Conservation (phyloP, 352 stramenopile species). For the Blastocystis sp. region DNA sequence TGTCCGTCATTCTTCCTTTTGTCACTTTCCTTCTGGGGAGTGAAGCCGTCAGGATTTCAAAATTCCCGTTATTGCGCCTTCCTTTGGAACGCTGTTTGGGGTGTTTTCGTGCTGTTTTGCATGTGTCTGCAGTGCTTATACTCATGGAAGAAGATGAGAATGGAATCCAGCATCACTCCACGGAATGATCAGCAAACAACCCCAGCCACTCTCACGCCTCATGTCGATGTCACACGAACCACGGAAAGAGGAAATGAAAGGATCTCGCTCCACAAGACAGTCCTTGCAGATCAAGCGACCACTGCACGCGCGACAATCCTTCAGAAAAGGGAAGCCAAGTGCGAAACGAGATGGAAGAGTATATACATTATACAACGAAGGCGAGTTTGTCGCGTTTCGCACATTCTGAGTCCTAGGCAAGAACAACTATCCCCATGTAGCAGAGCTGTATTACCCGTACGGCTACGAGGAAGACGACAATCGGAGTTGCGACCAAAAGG, state of each 20-base stretch:
- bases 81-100: too few relatives aligned
- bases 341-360: slow-evolving; percentile 61
- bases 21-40: not conserved
- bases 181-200: too few relatives aligned
- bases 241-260: too few relatives aligned
- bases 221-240: too few relatives aligned
- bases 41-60: not conserved
- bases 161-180: too few relatives aligned
- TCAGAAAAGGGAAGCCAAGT: not conserved
- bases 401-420: slow-evolving; percentile 24
- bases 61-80: not conserved
- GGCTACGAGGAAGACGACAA: slow-evolving; percentile 24
- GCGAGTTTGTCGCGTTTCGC: not conserved
- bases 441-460: slow-evolving; percentile 59
- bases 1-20: slow-evolving; percentile 36
- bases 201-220: too few relatives aligned
- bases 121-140: too few relatives aligned
- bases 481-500: not conserved
- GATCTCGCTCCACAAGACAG: not conserved
- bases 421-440: slow-evolving; percentile 61
- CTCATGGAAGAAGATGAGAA: too few relatives aligned
- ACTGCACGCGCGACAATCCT: slow-evolving; percentile 12
- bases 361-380: slow-evolving; percentile 19
- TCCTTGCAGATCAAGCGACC: slow-evolving; percentile 1
- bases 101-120: too few relatives aligned